Conservation (phyloP, 148 eudicot genomes). For the Limonium bicolor region DNA sequence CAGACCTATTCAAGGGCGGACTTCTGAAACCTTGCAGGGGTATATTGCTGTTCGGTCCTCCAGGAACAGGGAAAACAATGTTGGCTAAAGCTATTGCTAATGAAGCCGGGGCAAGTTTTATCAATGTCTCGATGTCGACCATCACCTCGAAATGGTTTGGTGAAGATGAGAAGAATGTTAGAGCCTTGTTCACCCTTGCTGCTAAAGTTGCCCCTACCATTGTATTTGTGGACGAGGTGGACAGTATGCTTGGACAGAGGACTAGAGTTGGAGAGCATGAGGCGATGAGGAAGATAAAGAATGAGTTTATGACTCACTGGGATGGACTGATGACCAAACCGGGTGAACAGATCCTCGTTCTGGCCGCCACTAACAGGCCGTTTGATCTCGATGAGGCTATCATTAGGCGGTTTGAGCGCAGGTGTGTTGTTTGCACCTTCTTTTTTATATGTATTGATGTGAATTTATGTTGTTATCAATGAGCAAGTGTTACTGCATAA, state of each 20-base stretch:
- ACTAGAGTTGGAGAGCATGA: conserved; percentile 92
- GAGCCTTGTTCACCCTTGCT: conserved; percentile 85
- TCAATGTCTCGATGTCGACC: conserved; percentile 90
- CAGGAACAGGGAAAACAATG: conserved; percentile 94
- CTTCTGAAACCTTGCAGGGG: conserved; percentile 93
- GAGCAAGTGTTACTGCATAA: not conserved
- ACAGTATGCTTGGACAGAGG: conserved; percentile 90
- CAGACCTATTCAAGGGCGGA: conserved; percentile 86
- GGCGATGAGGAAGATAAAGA: conserved; percentile 91
- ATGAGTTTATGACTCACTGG: conserved; percentile 95
- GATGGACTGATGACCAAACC: conserved; percentile 78
- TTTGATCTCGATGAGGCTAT: conserved; percentile 95
- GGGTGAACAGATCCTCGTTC: conserved; percentile 84
- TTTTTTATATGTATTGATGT: not conserved
- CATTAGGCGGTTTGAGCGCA: conserved; percentile 91
- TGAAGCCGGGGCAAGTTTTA: conserved; percentile 97
- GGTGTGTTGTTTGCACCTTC: conserved; percentile 18
- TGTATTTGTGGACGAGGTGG: conserved; percentile 86
- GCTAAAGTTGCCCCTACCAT: conserved; percentile 87
- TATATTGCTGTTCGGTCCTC: conserved; percentile 79
- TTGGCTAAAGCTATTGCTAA: conserved; percentile 90
- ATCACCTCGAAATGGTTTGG: conserved; percentile 98
- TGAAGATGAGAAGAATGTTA: conserved; percentile 89
- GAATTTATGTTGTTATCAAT: not conserved
- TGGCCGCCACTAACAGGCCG: conserved; percentile 92